A percentile compares a stretch with the other conserved stretches of the same genome.
Evolutionary conservation across 2,329 filamentous ascomycete genomes (phyloP).

Genomic region (Metarhizium anisopliae): DNA sequence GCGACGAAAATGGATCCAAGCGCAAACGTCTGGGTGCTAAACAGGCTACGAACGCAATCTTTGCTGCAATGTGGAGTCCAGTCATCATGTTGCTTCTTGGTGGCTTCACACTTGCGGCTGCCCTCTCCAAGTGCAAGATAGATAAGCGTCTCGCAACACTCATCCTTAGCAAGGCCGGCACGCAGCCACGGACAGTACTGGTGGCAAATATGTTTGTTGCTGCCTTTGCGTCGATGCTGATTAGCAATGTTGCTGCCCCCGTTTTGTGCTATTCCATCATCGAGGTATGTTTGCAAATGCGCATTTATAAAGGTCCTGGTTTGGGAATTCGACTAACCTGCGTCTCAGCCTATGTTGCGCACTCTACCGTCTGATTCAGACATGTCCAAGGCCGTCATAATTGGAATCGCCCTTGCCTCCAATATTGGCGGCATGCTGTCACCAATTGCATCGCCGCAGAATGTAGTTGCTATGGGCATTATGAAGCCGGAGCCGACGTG

Average conservation of each 20-base stretch:
- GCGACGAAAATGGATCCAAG: constrained; percentile 50
- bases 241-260: constrained; percentile 94
- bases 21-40: constrained; percentile 69
- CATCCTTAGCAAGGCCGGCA: constrained; percentile 91
- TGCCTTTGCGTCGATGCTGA: constrained; percentile 97
- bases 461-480: constrained; percentile 91
- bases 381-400: constrained; percentile 91
- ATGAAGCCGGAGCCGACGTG: constrained; percentile 89
- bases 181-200: constrained; percentile 77
- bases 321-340: neutral
- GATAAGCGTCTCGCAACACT: constrained; percentile 96
- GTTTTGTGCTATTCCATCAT: constrained; percentile 98
- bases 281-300: constrained; percentile 48
- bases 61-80: constrained; percentile 96
- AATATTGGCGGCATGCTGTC: constrained; percentile 96
- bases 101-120: constrained; percentile 91
- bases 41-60: constrained; percentile 73
- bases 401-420: constrained; percentile 88
- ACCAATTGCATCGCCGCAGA: constrained; percentile 94
- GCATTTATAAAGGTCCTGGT: neutral
- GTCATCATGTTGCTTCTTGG: constrained; percentile 97
- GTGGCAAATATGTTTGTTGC: constrained; percentile 99
- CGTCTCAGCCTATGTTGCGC: constrained; percentile 70
- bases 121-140: constrained; percentile 93
- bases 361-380: constrained; percentile 83